Base-by-base conservation (phyloP, 208 protist genomes). In the Crithidia fasciculata region DNA sequence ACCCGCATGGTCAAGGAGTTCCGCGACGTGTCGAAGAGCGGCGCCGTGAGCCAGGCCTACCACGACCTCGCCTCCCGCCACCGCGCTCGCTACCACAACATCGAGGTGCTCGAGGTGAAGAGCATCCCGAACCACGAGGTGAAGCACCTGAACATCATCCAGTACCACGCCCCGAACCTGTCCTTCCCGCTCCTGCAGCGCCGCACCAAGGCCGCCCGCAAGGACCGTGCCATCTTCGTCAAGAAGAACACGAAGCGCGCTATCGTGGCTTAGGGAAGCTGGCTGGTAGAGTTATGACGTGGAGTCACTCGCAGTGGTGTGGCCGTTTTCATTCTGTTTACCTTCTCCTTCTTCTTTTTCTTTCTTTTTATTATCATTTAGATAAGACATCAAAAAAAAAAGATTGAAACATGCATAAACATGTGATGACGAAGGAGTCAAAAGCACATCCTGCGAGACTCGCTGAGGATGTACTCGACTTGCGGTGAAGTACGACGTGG, bases 1-100 rank as follows among this genome's bases (percentile, higher is more conserved):
- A 99, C 99, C 78, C 99, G 99, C 95, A 99, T 99, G 93, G 98
- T 99, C 91, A 99, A 99, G 93, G 99, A 99, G 91, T 99, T 98
- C 96, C 96, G 99, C 76, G 99, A 99, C 66, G 90, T 96, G 19
- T 95, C 94, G 76, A 92, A 98, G 75, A 84, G 86, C 68, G 97
- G 94, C 61, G 99, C 98, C 76, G 96, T 99, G 65, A 91, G 97
- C 60, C 94, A 99, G 88, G 94, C 99, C 78, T 99, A 98, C 90
- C 86, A 94, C 76, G 98, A 99, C 66, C 97, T 99, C 83, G 98
- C 98, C 69, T 97, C 95, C 76, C 97, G 98, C 82, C 98, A 99
- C 87, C 95, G 97, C 55, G 97, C 94, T 69, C 91, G 97, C 59
- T 95, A 93, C 80, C 76, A 87, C 79, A 96, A 95, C 83, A 98